Base-by-base conservation (phyloP, 2,329 filamentous ascomycete genomes). In the Penicillium sp. region DNA sequence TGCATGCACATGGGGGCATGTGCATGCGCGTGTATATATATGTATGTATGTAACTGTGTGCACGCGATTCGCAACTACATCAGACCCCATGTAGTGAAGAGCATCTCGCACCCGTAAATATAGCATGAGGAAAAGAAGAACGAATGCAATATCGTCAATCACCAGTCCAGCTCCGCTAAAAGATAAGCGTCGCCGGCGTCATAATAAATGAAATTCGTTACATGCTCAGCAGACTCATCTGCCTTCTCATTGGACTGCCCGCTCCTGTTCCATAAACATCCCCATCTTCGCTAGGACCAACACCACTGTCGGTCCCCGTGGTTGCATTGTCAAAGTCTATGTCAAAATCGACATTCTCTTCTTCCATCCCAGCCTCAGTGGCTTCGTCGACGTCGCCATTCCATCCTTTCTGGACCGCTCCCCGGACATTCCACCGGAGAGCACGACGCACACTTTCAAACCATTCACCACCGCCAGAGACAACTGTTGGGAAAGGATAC, bases 401-500 rank as follows among this genome's bases (percentile, higher is more conserved):
- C 78, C 87, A 99, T 3, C 85, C 90, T 73, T 97, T 97, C 74
- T 99, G 94, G 55, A 88, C 87, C 5, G 93, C 92, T 4, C 91
- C 92, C 47, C 94, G 83, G 24, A 89, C 93, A 75, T 99, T 99
- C 94, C 94, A 99, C 61, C 92, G 83, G 58, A 99, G 80, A 3
- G 93, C 96, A 59, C 93, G 85, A 53, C 90, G 91, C 49, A 99
- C 91, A 67, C 90, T 95, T 72, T 97, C 90, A 69, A 99, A 97
- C 94, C 94, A 99, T 72, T 99, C 94, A 1, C 88, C 89, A 60
- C 87, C 87, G 61, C 88, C 90, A 62, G 91, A 89, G 57, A 95
- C 90, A 45, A 99, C 93, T 1, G 94, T 97, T 2, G 94, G 94
- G 77, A 99, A 97, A 0, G 94, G 94, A 68, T 97, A 99, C 70